Base-by-base conservation (phyloP, 768 basidiomycete species). In the Sutorius australiensis region DNA sequence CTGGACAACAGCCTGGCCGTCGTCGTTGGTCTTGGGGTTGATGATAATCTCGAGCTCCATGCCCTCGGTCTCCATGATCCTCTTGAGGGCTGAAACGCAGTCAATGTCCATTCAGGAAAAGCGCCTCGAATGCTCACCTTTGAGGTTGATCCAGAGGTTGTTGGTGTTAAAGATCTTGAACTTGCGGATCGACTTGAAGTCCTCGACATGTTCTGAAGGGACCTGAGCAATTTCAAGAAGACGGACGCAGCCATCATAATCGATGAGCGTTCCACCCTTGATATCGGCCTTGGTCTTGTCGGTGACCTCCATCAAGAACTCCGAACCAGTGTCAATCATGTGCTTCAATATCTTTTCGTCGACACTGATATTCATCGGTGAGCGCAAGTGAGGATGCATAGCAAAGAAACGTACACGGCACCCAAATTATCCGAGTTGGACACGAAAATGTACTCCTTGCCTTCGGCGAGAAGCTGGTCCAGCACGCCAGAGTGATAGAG, bases 141-240 rank as follows among this genome's bases (percentile, higher is more conserved):
- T 73, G 44, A 82, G 68, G 61, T 81, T 73, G 63, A 80, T 72
- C 78, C 79, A 84, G 49, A 84, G 64, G 63, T 83, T 85, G 71
- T 86, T 86, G 24, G 84, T 83, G 72, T 86, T 86, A 79, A 88
- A 85, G 61, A 85, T 83, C 75, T 87, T 86, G 81, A 92, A 92
- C 68, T 86, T 87, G 57, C 86, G 78, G 40, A 84, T 75, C 63
- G 78, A 80, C 66, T 86, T 86, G 80, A 87, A 87, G 65, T 86
- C 85, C 63, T 87, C 83, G 45, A 85, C 72, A 61, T 87, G 86
- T 65, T 86, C 86, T 33, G 75, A 78, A 21, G 85, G 81, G 7
- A 88, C 87, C 66, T 88, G 86, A 3, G 87, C 87, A 43, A 88
- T 84, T 71, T 88, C 86, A 58, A 88, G 79, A n/a, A 88, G 72